A percentile compares a stretch with the other conserved stretches of the same genome.
These are phyloP conservation scores for Beta macrorhiza DNA, from an alignment of 179 eudicot species.

Conservation along the genomic window DNA sequence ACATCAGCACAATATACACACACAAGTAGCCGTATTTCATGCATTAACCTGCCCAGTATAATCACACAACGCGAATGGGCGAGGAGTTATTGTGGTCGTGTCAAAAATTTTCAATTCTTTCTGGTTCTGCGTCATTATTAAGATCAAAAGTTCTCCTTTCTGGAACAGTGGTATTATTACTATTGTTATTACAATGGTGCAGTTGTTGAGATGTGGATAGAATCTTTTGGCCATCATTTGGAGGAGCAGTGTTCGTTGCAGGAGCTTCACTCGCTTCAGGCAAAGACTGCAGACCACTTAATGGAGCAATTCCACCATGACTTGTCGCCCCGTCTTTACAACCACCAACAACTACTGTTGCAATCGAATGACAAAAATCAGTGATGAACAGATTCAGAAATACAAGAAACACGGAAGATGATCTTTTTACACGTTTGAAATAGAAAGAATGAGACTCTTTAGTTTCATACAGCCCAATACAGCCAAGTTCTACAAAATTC, in stretches of 20 bases:
- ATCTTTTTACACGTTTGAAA: not conserved
- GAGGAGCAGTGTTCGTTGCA: slow-evolving; percentile 16
- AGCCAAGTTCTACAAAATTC: not conserved
- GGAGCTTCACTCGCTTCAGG: slow-evolving; percentile 26
- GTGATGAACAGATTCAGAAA: not conserved
- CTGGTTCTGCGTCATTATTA: slow-evolving; percentile 45
- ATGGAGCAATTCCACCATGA: slow-evolving; percentile 26
- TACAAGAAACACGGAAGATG: not conserved
- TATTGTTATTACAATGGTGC: slow-evolving; percentile 37
- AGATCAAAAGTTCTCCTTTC: slow-evolving; percentile 42
- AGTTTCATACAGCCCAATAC: not conserved
- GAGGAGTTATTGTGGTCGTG: not conserved
- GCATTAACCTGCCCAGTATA: not conserved
- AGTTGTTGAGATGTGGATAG: slow-evolving; percentile 38
- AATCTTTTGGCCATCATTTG: slow-evolving; percentile 38
- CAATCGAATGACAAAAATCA: slow-evolving; percentile 12
- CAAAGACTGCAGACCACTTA: slow-evolving; percentile 24
- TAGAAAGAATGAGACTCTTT: not conserved
- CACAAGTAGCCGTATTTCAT: not conserved
- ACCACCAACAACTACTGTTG: slow-evolving; percentile 35
- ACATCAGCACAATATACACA: not conserved
- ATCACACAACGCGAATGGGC: not conserved
- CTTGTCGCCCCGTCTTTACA: slow-evolving; percentile 43
- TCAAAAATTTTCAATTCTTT: slow-evolving; percentile 26
- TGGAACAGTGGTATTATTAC: slow-evolving; percentile 3